Conservation (phyloP, 176 grass and related monocot species). For the Eragrostis nindensis region DNA sequence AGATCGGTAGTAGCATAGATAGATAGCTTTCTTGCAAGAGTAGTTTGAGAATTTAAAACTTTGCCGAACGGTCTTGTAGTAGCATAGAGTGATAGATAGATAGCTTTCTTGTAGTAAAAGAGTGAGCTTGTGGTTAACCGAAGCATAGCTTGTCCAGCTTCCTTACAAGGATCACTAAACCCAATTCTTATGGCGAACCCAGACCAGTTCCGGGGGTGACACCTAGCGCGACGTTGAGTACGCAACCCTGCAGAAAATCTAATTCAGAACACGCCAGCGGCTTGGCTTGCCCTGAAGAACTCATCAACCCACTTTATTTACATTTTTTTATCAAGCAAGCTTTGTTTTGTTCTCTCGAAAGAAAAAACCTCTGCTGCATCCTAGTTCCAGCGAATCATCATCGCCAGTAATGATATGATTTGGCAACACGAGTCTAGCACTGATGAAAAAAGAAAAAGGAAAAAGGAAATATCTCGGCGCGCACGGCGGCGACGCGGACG, state of each 20-base stretch:
- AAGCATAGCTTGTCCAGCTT: constrained; percentile 30
- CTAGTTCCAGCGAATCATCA: not conserved
- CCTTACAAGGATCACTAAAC: constrained; percentile 50
- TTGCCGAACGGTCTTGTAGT: no score
- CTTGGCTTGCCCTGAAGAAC: not conserved
- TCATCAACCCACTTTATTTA: not conserved
- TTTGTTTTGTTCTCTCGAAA: no score
- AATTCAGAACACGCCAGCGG: not conserved
- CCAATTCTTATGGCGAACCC: not conserved
- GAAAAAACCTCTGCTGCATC: no score
- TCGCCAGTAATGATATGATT: not conserved
- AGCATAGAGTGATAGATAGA: no score
- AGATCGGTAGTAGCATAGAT: not conserved
- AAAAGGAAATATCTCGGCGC: no score
- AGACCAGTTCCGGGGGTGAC: not conserved
- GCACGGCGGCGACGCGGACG: no score
- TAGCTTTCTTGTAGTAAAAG: constrained; percentile 59
- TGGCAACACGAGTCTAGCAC: not conserved
- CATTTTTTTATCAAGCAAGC: no score
- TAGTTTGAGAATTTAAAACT: not conserved
- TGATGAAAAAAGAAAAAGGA: not conserved
- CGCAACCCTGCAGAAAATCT: not conserved
- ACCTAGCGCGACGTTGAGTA: constrained; percentile 42
- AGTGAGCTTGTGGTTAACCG: constrained; percentile 27
- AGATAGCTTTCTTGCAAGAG: constrained; percentile 37